A percentile compares a stretch with the other conserved stretches of the same genome.
Conservation (phyloP, 2,329 filamentous ascomycete genomes). For the Karstenula rhodostoma region DNA sequence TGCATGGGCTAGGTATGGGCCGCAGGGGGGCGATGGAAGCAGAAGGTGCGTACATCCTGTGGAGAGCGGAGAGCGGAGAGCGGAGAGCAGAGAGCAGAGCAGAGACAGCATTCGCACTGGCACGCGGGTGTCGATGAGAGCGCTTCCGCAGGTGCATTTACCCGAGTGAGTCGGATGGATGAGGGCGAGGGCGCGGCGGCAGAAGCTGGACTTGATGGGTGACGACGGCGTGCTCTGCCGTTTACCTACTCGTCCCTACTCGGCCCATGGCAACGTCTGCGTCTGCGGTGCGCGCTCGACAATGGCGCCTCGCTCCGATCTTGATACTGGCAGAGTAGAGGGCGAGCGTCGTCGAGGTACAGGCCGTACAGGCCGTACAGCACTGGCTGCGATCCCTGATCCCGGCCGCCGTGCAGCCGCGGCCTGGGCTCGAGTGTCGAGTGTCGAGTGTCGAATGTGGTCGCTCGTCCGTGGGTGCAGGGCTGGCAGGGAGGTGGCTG, state of each 20-base stretch:
- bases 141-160: conserved; percentile 27
- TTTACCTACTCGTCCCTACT: no score
- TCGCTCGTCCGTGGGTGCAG: conserved; percentile 38
- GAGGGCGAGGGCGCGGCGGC: conserved; percentile 5
- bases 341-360: no score
- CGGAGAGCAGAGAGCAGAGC: background rate
- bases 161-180: conserved; percentile 31
- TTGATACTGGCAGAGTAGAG: no score
- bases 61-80: no score
- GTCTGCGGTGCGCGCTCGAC: background rate
- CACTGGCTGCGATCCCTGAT: conserved; percentile 30
- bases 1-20: conserved; percentile 14
- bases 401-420: conserved; percentile 36
- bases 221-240: no score
- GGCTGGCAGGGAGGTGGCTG: conserved; percentile 41
- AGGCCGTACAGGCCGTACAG: background rate
- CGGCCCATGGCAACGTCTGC: background rate
- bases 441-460: no score
- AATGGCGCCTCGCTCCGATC: background rate
- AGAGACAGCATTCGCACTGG: conserved; percentile 22
- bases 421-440: conserved; percentile 23
- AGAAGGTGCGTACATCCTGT: conserved; percentile 26
- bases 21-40: conserved; percentile 33
- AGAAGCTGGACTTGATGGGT: no score
- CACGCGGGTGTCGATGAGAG: conserved; percentile 16